These are phyloP conservation scores for Pseudoturritis turrita DNA, from an alignment of 345 rosid genomes.

Conservation along the genomic window DNA sequence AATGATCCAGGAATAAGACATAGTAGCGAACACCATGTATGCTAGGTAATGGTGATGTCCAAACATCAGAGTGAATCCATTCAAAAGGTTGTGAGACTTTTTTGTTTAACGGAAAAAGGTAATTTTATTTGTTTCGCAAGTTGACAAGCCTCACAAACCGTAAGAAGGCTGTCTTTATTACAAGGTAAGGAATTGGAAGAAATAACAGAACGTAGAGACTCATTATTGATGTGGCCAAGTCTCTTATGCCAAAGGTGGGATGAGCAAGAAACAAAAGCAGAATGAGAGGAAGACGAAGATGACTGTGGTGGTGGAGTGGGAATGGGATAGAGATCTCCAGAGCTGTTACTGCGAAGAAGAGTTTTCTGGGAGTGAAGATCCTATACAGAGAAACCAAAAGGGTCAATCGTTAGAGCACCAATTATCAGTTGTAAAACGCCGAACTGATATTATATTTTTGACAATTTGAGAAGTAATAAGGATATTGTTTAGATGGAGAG, in stretches of 20 bases:
- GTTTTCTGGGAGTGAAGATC: neutral
- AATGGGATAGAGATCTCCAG: neutral
- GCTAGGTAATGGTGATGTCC: neutral
- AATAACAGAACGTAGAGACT: too few species aligned
- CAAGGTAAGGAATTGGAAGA: too few species aligned
- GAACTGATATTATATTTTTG: neutral
- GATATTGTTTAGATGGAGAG: neutral
- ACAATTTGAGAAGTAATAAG: neutral
- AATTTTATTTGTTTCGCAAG: neutral
- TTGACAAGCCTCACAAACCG: neutral
- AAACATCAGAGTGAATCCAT: neutral
- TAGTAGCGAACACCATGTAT: too few species aligned
- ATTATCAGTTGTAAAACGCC: neutral
- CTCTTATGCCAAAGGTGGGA: neutral
- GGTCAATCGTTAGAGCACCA: neutral
- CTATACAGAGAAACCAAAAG: neutral
- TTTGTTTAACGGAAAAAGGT: neutral
- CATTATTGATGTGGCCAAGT: neutral
- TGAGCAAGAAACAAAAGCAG: neutral
- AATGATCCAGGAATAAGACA: too few species aligned
- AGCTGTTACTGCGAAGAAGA: neutral
- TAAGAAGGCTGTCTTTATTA: neutral
- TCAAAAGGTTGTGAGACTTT: neutral
- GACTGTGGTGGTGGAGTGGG: neutral
- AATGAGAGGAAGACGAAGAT: too few species aligned